Base-by-base conservation (phyloP, 1,139 yeast genomes). In the Fermentozyma sake region DNA sequence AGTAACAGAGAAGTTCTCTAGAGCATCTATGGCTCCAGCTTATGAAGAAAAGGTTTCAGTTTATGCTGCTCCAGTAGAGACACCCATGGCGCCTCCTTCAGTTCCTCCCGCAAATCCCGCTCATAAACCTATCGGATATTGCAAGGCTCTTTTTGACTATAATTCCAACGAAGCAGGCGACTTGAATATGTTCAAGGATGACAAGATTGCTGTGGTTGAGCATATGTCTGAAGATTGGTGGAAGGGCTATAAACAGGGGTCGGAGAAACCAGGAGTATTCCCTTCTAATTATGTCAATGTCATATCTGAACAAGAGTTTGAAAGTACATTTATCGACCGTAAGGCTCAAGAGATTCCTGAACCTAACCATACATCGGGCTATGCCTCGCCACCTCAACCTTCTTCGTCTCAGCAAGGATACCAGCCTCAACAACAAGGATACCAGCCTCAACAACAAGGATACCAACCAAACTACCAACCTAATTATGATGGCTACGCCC, bases 201-300 rank as follows among this genome's bases (percentile, higher is more conserved):
- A 81, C 38, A 75, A 71, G 46, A 55, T 91, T 30, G 72, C 72
- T 20, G 72, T 91, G 6, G 37, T 74, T 5, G 95, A 87, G 49
- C 85, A 76, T 50, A 68, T 82, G 34, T 84, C 93, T 12, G 70
- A 72, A 21, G 93, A 87, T 51, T 89, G 98, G 97, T 87, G 93
- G 86, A 80, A 76, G 51, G 97, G 98, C 23, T 63, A 58, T 45
- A 55, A 49, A 34, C 42, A 46, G 28, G 63, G 64, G 14, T 51
- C 63, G 9, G 69, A 73, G 22, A 53, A 56, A 14, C 71, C 72
- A 6, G 98, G 98, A 14, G 79, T 89, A 44, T 89, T 91, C 62
- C 98, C 98, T 5, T 65, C 93, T 2, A 86, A 86, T 54, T 91
- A 91, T 50, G 94, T 86, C 24, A 68, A 61, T 35, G 54, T 68